A percentile compares a stretch with the other conserved stretches of the same genome.
Evolutionary conservation across 257 asterid species (phyloP).

Genomic region (Nicotiana obtusifolia): DNA sequence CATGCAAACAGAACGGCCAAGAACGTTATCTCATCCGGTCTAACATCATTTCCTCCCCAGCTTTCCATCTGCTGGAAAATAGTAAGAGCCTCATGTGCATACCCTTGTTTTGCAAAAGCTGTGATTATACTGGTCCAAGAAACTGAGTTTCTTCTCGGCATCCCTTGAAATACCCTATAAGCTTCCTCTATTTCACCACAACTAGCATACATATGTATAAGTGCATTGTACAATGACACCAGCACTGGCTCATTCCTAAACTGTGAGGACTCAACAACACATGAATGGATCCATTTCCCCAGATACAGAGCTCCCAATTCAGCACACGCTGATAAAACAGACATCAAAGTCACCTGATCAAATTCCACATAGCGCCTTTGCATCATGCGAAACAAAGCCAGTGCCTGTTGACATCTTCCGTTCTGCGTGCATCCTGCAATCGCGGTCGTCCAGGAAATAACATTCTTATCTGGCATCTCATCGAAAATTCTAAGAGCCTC

Average conservation of each 20-base stretch:
- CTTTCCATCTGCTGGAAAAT: conserved; percentile 57
- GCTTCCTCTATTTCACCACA: conserved; percentile 72
- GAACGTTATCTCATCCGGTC: conserved; percentile 59
- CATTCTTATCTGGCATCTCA: conserved; percentile 60
- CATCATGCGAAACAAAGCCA: conserved; percentile 48
- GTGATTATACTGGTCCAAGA: conserved; percentile 81
- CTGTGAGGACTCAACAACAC: conserved; percentile 26
- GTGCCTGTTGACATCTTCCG: conserved; percentile 58
- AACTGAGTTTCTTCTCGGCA: conserved; percentile 44
- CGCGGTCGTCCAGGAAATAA: conserved; percentile 85
- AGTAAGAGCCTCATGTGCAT: conserved; percentile 50
- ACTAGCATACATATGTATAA: conserved; percentile 79
- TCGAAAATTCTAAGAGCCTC: conserved; percentile 39
- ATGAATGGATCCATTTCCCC: conserved; percentile 66
- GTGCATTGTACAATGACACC: conserved; percentile 47
- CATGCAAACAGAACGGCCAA: conserved; percentile 74
- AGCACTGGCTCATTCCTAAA: conserved; percentile 24
- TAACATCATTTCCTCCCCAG: conserved; percentile 18
- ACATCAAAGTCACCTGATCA: conserved; percentile 66
- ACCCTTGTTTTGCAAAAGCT: conserved; percentile 72
- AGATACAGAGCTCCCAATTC: conserved; percentile 55
- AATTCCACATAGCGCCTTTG: conserved; percentile 31
- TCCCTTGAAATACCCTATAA: conserved; percentile 35
- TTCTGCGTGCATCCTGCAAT: conserved; percentile 57
- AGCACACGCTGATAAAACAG: conserved; percentile 71